Conservation (phyloP, 768 basidiomycete species). For the Pleurotus ostreatus region DNA sequence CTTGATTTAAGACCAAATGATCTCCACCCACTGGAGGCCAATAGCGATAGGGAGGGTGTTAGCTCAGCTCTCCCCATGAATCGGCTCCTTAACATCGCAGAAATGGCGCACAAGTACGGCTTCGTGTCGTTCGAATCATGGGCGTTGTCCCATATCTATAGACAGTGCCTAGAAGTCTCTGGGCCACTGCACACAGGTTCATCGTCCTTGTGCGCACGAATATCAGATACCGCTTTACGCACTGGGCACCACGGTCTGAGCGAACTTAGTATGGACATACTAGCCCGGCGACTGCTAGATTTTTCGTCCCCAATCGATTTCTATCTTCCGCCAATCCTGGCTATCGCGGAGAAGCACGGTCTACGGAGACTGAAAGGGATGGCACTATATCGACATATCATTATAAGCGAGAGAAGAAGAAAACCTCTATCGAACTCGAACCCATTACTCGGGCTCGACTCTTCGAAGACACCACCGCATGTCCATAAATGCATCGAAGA, state of each 20-base stretch:
- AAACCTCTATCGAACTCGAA: not conserved
- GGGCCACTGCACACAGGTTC: constrained; percentile 27
- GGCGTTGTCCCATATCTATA: constrained; percentile 38
- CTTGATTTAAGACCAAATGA: constrained; percentile 29
- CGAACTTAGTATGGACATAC: constrained; percentile 32
- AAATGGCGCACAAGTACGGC: constrained; percentile 44
- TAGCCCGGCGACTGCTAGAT: constrained; percentile 35
- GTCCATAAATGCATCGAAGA: not conserved
- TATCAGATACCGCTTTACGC: constrained; percentile 48
- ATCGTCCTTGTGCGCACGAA: constrained; percentile 34
- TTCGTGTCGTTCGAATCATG: constrained; percentile 40
- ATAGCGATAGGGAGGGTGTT: constrained; percentile 5
- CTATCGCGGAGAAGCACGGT: constrained; percentile 38
- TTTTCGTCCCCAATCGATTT: constrained; percentile 46
- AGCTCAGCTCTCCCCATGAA: constrained; percentile 22
- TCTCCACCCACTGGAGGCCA: constrained; percentile 22
- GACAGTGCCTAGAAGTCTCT: constrained; percentile 23
- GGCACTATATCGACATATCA: constrained; percentile 47
- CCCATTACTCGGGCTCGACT: not conserved
- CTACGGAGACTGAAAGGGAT: constrained; percentile 42
- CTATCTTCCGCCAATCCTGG: constrained; percentile 43
- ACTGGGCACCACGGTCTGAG: constrained; percentile 45
- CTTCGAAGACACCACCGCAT: not conserved
- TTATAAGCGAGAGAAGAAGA: constrained; percentile 12
- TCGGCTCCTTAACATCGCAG: constrained; percentile 41